Evolutionary conservation across 805 yeast genomes (phyloP).

Genomic region (Ascoidea rubescens): DNA sequence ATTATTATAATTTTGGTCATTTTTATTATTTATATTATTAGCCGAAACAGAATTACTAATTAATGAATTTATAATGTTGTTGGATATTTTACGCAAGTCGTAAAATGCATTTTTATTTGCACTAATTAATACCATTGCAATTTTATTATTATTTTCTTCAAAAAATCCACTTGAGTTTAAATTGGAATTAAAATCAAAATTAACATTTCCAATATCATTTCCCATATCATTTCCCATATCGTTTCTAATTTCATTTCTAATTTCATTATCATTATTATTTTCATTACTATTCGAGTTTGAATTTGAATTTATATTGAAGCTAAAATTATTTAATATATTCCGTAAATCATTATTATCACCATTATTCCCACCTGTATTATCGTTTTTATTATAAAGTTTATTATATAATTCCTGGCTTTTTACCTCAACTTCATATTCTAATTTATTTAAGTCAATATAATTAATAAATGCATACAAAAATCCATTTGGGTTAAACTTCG

Average conservation of each 20-base stretch:
- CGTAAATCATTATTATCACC: background rate
- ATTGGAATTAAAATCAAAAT: too few species aligned
- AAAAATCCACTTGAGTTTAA: background rate
- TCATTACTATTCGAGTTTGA: too few species aligned
- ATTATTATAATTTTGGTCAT: too few species aligned
- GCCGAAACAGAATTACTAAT: too few species aligned
- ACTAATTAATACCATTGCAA: conserved; percentile 31
- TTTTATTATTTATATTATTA: too few species aligned
- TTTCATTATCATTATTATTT: too few species aligned
- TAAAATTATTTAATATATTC: background rate
- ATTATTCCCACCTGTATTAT: background rate
- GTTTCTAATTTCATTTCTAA: too few species aligned
- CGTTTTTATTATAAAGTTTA: background rate
- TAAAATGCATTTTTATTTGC: conserved; percentile 10
- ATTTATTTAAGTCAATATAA: conserved; percentile 29
- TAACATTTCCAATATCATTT: too few species aligned
- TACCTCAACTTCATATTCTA: background rate
- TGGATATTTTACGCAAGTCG: background rate
- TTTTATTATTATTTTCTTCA: conserved; percentile 15
- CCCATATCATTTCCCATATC: too few species aligned
- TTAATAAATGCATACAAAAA: conserved; percentile 73
- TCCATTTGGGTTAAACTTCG: conserved; percentile 80
- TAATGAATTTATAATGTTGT: background rate
- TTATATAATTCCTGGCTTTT: background rate
- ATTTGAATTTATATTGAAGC: too few species aligned